These are phyloP conservation scores for Lentinula boryana DNA, from an alignment of 768 basidiomycete genomes.

Conservation along the genomic window DNA sequence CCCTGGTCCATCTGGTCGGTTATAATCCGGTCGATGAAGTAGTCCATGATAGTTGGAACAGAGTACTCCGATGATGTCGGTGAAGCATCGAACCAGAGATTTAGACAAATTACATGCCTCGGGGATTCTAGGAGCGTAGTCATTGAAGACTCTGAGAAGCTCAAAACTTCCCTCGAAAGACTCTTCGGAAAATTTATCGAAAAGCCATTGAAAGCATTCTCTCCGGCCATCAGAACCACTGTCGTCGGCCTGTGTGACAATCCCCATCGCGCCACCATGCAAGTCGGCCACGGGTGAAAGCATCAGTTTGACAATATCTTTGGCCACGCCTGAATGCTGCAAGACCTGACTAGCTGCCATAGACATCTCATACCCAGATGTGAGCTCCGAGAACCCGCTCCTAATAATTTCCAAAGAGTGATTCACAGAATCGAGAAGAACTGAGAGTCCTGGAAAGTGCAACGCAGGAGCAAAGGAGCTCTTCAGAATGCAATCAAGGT, in stretches of 20 bases:
- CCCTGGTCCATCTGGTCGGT: constrained; percentile 41
- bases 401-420: constrained; percentile 49
- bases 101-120: constrained; percentile 90
- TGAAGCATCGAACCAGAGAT: constrained; percentile 85
- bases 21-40: constrained; percentile 48
- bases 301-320: constrained; percentile 60
- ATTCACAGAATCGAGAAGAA: constrained; percentile 51
- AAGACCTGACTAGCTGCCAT: constrained; percentile 51
- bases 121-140: constrained; percentile 55
- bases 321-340: constrained; percentile 45
- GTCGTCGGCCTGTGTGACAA: constrained; percentile 85
- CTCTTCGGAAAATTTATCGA: constrained; percentile 59
- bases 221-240: constrained; percentile 65
- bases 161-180: constrained; percentile 65
- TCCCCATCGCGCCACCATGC: constrained; percentile 66
- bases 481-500: constrained; percentile 67
- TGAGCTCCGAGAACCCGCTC: constrained; percentile 52
- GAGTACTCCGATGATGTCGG: constrained; percentile 86
- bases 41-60: constrained; percentile 71
- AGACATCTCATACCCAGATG: constrained; percentile 57
- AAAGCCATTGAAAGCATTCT: constrained; percentile 80
- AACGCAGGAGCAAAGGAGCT: constrained; percentile 20
- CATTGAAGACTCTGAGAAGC: constrained; percentile 63
- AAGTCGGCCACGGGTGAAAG: constrained; percentile 78
- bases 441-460: background rate